Evolutionary conservation across 495 filamentous ascomycete species (phyloP).

Genomic region (Aspergillus carlsbadensis): DNA sequence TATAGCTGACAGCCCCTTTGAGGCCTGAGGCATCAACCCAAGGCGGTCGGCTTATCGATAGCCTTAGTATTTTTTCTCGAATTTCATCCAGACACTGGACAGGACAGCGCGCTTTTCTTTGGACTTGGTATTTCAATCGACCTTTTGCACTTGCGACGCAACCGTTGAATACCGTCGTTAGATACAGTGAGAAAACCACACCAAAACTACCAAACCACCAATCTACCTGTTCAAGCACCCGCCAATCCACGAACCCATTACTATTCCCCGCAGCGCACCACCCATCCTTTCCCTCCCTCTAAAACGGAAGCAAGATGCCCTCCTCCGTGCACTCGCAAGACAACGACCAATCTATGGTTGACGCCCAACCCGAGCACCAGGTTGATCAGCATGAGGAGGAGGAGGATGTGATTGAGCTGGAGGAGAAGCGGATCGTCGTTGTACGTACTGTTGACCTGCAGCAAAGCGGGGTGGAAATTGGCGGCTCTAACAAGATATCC

Average conservation of each 20-base stretch:
- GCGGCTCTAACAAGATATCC: background rate
- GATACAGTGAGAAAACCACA: too few species aligned
- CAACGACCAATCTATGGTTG: constrained; percentile 55
- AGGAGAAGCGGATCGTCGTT: constrained; percentile 55
- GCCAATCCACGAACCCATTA: background rate
- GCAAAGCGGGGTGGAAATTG: background rate
- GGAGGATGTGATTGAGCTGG: constrained; percentile 43
- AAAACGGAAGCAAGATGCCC: constrained; percentile 29
- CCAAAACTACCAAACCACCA: background rate
- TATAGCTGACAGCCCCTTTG: too few species aligned
- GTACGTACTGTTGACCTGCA: constrained; percentile 36
- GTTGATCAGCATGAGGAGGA: constrained; percentile 40
- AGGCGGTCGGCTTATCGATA: too few species aligned
- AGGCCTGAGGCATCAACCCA: too few species aligned
- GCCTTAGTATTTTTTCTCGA: too few species aligned
- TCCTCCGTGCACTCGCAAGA: constrained; percentile 44
- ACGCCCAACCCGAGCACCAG: constrained; percentile 41
- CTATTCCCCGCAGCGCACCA: background rate
- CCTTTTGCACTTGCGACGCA: too few species aligned
- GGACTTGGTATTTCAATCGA: too few species aligned
- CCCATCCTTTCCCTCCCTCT: background rate
- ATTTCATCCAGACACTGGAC: too few species aligned
- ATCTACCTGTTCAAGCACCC: background rate
- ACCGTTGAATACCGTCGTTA: too few species aligned
- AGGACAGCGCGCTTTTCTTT: too few species aligned